phyloP scores from a whole-genome alignment of 257 asterid genomes.

The Solanum pennellii region DNA sequence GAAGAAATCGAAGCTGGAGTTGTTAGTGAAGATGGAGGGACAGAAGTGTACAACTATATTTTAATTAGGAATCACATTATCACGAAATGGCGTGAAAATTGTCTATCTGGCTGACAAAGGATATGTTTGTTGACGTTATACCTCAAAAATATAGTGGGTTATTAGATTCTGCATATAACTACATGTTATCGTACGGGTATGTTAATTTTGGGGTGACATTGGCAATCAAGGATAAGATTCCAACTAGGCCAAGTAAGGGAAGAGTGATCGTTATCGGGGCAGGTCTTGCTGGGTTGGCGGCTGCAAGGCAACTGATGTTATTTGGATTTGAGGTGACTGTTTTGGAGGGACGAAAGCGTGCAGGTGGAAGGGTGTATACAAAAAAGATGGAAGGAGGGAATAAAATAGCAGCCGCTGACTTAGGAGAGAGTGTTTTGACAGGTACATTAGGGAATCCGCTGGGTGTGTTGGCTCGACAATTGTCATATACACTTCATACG shows the following conservation, averaged over 20 bases:
- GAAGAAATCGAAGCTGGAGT: neutral
- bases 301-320: neutral
- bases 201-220: neutral
- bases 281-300: neutral
- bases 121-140: too few species aligned
- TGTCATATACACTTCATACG: neutral
- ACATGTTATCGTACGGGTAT: neutral
- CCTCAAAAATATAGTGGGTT: neutral
- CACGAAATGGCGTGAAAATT: neutral
- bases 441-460: constrained; percentile 33
- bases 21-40: neutral
- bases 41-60: neutral
- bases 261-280: neutral
- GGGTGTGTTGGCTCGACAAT: constrained; percentile 18
- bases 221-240: neutral
- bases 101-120: neutral
- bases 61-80: neutral
- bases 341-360: constrained; percentile 81
- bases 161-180: neutral
- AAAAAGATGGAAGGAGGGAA: constrained; percentile 50
- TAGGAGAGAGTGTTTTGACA: constrained; percentile 64
- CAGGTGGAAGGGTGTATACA: constrained; percentile 88
- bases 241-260: neutral
- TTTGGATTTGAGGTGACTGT: constrained; percentile 35
- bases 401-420: constrained; percentile 8